Percentiles rank a stretch among this genome's conserved stretches.
These are phyloP conservation scores for Nicotiana knightiana DNA, from an alignment of 257 asterid genomes.

Conservation along the genomic window DNA sequence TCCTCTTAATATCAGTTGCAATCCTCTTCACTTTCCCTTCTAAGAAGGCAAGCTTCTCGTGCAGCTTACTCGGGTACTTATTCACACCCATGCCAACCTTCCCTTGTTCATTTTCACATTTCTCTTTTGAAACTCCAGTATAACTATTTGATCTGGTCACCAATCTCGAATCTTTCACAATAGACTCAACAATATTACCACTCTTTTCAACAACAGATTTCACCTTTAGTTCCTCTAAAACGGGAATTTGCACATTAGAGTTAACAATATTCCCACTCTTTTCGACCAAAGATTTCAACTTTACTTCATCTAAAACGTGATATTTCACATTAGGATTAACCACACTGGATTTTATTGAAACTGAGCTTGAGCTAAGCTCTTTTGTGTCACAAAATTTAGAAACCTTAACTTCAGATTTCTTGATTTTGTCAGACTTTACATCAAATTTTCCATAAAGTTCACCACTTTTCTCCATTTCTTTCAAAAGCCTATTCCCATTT, in stretches of 20 bases:
- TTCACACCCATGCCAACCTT: slow-evolving; percentile 9
- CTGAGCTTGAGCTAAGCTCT: slow-evolving; percentile 21
- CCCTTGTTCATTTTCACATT: slow-evolving; percentile 23
- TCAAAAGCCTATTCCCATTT: background rate
- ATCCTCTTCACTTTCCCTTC: slow-evolving; percentile 84
- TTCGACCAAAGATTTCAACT: slow-evolving; percentile 21
- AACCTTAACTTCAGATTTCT: slow-evolving; percentile 9
- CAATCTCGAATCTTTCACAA: slow-evolving; percentile 31
- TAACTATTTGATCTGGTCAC: slow-evolving; percentile 21
- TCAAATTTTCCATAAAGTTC: slow-evolving; percentile 12
- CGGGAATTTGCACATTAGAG: slow-evolving; percentile 6
- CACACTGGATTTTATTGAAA: slow-evolving; percentile 10
- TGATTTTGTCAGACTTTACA: slow-evolving; percentile 10
- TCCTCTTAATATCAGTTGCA: slow-evolving; percentile 68
- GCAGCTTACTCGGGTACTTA: slow-evolving; percentile 58
- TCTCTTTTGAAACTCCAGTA: slow-evolving; percentile 23
- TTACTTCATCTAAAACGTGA: slow-evolving; percentile 18
- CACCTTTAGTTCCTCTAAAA: slow-evolving; percentile 22
- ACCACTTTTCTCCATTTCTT: background rate
- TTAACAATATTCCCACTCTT: slow-evolving; percentile 24
- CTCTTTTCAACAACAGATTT: slow-evolving; percentile 21
- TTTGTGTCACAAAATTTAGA: slow-evolving; percentile 19
- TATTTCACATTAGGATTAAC: slow-evolving; percentile 13
- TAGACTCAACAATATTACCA: slow-evolving; percentile 17
- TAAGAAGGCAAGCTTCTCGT: slow-evolving; percentile 68